Evolutionary conservation across 2,329 filamentous ascomycete genomes (phyloP).

Genomic region (Aspergillus intermedius): DNA sequence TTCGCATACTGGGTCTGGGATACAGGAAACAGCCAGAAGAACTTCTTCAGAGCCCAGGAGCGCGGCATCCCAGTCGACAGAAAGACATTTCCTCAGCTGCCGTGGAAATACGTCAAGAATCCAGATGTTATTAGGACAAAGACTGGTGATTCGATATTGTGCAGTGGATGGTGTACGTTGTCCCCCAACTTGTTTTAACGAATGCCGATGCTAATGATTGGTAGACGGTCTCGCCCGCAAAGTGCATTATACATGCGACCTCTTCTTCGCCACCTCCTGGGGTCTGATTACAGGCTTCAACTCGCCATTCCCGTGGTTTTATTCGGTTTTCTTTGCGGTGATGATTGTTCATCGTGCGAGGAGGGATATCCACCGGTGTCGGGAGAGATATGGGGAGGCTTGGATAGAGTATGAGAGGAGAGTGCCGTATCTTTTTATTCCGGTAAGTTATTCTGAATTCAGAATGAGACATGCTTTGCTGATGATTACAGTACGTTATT

Average conservation of each 20-base stretch:
- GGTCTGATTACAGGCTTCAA: slow-evolving; percentile 71
- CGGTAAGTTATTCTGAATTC: slow-evolving; percentile 34
- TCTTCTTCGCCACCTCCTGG: slow-evolving; percentile 71
- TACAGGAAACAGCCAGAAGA: slow-evolving; percentile 86
- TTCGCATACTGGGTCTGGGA: slow-evolving; percentile 89
- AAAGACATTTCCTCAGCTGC: slow-evolving; percentile 77
- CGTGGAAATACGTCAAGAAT: slow-evolving; percentile 74
- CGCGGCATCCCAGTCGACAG: slow-evolving; percentile 61
- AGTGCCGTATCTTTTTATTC: slow-evolving; percentile 80
- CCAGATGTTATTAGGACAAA: slow-evolving; percentile 67
- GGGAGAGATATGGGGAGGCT: slow-evolving; percentile 68
- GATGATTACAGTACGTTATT: not conserved
- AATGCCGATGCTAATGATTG: too few species aligned
- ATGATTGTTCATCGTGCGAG: slow-evolving; percentile 75
- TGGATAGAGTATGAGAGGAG: slow-evolving; percentile 73
- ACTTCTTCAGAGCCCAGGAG: slow-evolving; percentile 75
- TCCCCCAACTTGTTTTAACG: too few species aligned
- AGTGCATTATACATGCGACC: slow-evolving; percentile 72
- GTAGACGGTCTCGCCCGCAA: slow-evolving; percentile 64
- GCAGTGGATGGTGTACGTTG: slow-evolving; percentile 71
- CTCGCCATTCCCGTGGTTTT: slow-evolving; percentile 83
- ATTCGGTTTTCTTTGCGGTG: slow-evolving; percentile 67
- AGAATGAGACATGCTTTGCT: not conserved
- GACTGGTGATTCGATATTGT: slow-evolving; percentile 67
- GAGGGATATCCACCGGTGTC: slow-evolving; percentile 68